Percentiles rank a stretch among this genome's conserved stretches.
These are phyloP conservation scores for Epichloe brachyelytri DNA, from an alignment of 2,329 filamentous ascomycete genomes.

Conservation along the genomic window DNA sequence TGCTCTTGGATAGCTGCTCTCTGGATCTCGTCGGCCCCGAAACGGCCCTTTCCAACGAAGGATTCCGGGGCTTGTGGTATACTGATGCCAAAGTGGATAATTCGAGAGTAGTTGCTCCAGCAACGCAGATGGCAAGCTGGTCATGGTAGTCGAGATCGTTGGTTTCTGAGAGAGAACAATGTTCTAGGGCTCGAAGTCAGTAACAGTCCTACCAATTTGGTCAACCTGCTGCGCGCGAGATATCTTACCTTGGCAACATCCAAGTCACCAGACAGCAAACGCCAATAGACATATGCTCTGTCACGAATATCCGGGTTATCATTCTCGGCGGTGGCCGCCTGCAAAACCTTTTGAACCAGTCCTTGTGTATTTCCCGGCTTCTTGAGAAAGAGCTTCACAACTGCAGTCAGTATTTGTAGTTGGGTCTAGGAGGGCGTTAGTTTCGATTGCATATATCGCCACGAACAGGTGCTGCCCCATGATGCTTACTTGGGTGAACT, in stretches of 20 bases:
- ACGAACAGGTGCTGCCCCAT: neutral
- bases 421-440: conserved; percentile 53
- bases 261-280: conserved; percentile 81
- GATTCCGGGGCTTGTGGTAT: conserved; percentile 98
- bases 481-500: conserved; percentile 71
- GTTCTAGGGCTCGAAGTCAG: conserved; percentile 32
- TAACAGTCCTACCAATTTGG: neutral
- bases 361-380: conserved; percentile 86
- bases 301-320: conserved; percentile 97
- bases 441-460: neutral
- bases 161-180: conserved; percentile 92
- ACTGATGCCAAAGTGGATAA: conserved; percentile 92
- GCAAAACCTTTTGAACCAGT: conserved; percentile 87
- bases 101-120: conserved; percentile 83
- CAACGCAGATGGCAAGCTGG: conserved; percentile 67
- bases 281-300: conserved; percentile 96
- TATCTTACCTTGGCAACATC: conserved; percentile 68
- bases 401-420: conserved; percentile 89
- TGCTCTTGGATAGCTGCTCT: conserved; percentile 94
- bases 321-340: conserved; percentile 83
- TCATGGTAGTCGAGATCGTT: conserved; percentile 87
- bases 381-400: conserved; percentile 95
- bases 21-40: conserved; percentile 87
- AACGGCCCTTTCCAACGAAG: conserved; percentile 93
- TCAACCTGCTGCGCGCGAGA: too few species aligned